Percentiles rank a stretch among this genome's conserved stretches.
These are phyloP conservation scores for Alternaria sp. DNA, from an alignment of 2,329 filamentous ascomycete genomes.

Conservation along the genomic window DNA sequence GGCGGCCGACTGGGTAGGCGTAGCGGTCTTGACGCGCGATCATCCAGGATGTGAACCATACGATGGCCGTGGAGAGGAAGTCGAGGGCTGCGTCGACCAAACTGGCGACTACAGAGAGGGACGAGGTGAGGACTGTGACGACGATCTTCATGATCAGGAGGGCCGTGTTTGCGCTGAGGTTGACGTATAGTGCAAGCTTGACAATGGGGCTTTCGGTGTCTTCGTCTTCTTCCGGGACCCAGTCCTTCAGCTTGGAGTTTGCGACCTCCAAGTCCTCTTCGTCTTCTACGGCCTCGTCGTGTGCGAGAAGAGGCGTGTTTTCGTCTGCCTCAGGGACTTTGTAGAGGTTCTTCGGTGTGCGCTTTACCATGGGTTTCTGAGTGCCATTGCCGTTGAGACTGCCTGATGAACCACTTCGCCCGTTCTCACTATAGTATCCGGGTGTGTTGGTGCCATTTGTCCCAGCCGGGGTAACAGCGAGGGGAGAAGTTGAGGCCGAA, in stretches of 20 bases:
- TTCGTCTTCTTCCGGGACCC: conserved; percentile 72
- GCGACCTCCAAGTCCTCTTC: conserved; percentile 52
- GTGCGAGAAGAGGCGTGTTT: conserved; percentile 67
- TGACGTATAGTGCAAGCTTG: conserved; percentile 86
- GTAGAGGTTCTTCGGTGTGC: conserved; percentile 84
- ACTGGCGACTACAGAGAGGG: conserved; percentile 79
- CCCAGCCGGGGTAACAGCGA: conserved; percentile 17
- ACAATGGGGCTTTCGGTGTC: conserved; percentile 79
- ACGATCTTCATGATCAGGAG: conserved; percentile 77
- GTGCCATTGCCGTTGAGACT: conserved; percentile 37
- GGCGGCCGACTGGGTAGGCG: conserved; percentile 77
- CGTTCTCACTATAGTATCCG: conserved; percentile 20
- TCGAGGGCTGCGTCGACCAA: conserved; percentile 81
- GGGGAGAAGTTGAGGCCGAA: conserved; percentile 27
- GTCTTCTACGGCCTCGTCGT: conserved; percentile 49
- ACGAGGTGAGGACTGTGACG: conserved; percentile 78
- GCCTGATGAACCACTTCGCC: conserved; percentile 3
- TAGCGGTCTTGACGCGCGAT: conserved; percentile 77
- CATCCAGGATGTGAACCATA: conserved; percentile 77
- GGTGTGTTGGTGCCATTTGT: conserved; percentile 17
- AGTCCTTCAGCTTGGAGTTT: conserved; percentile 66
- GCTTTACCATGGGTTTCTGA: conserved; percentile 41
- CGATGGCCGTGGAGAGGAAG: conserved; percentile 80
- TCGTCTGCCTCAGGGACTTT: conserved; percentile 67
- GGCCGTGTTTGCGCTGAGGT: conserved; percentile 77